Conservation (phyloP, 768 basidiomycete species). For the Lactarius akahatsu region DNA sequence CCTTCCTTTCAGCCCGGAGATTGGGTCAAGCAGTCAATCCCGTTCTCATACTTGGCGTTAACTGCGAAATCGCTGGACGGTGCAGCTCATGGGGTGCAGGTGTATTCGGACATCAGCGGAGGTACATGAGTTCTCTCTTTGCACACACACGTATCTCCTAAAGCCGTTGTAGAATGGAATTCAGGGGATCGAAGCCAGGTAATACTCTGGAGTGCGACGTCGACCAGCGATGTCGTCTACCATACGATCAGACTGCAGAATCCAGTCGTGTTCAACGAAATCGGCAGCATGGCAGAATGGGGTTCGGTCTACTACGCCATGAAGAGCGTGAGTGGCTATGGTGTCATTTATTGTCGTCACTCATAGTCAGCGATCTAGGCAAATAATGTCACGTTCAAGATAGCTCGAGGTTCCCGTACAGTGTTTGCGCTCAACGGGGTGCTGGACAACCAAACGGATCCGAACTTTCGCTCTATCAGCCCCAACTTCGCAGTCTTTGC, state of each 20-base stretch:
- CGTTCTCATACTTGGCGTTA: slow-evolving; percentile 42
- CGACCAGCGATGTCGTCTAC: not conserved
- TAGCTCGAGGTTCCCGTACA: not conserved
- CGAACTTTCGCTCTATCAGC: not conserved
- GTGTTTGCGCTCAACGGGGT: not conserved
- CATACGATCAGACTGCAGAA: not conserved
- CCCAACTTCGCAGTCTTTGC: not conserved
- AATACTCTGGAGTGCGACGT: too few species aligned
- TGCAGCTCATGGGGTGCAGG: slow-evolving; percentile 37
- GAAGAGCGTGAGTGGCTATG: not conserved
- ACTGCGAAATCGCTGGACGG: slow-evolving; percentile 37
- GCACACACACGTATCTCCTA: too few species aligned
- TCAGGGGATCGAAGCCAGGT: too few species aligned
- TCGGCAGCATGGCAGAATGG: not conserved
- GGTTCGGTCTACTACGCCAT: not conserved
- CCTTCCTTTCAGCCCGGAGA: slow-evolving; percentile 35
- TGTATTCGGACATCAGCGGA: slow-evolving; percentile 43
- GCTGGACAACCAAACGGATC: not conserved
- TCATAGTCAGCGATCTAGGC: not conserved
- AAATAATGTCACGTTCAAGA: not conserved
- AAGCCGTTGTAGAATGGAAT: slow-evolving; percentile 29
- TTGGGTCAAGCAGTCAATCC: slow-evolving; percentile 40
- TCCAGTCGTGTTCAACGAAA: not conserved
- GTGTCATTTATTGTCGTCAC: not conserved
- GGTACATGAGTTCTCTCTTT: slow-evolving; percentile 30